Evolutionary conservation across 192 early-diverging fungal genomes (phyloP), one percentile per base, ranked within the genome.

Genomic region (Coemansia sp.): DNA sequence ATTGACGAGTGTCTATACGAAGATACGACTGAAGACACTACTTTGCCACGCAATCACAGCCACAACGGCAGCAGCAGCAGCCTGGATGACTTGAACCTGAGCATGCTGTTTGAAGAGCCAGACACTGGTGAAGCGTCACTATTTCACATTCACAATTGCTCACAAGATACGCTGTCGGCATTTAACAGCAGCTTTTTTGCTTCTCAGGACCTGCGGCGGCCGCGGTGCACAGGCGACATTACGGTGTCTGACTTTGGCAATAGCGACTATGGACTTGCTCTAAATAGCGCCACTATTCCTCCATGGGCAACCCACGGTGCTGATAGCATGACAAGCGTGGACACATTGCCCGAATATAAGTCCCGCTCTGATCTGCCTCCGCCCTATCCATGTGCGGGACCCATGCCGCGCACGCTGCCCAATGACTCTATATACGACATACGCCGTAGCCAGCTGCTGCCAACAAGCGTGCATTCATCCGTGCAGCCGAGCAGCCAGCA

Each of bases 121-220:
- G 40, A 50, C 17, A 21, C 48, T n/a, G 40, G 45, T 10, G 15
- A 11, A 18, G 23, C 40, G 14, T 39, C 54, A 5, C 18, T 15
- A 17, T 47, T 58, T 34, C 56, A 62, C 64, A 58, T 61, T 10
- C 63, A 23, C 51, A 59, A 64, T 31, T 28, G 26, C 10, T 60
- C 68, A 11, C 39, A 51, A 14, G 47, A 38, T 6, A 60, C 44
- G 3, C 28, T 67, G 2, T 71, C 68, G 31, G 74, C 48, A 7
- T 58, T 77, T 59, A 57, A 51, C 31, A 70, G 68, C 56, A 60
- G 46, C 28, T 60, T 77, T 40, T 77, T 77, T 63, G 59, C 68
- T 2, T 77, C 74, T 6, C 55, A 59, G 38, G 74, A 77, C 16
- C 30, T 62, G 34, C 26, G 51, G 15, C 6, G 21, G 20, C 45